Percentiles rank a stretch among this genome's conserved stretches.
These are phyloP conservation scores for Debaryomyces tyrocola DNA, from an alignment of 805 yeast genomes.

Conservation along the genomic window DNA sequence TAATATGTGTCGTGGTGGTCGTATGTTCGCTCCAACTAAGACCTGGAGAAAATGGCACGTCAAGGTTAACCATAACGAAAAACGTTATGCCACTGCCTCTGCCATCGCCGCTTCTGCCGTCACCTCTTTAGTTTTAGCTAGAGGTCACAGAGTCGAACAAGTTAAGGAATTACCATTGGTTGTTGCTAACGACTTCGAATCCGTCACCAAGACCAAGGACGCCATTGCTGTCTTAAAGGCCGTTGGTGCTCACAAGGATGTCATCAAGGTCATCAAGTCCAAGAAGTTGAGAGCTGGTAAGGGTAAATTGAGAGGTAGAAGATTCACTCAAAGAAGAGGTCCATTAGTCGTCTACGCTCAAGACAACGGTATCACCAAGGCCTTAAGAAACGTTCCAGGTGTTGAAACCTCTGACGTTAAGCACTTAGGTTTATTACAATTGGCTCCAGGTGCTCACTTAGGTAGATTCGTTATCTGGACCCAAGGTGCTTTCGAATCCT, in stretches of 20 bases:
- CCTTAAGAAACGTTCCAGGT: constrained; percentile 99
- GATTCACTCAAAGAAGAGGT: constrained; percentile 99
- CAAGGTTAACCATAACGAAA: constrained; percentile 99
- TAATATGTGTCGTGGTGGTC: constrained; percentile 99
- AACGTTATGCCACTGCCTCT: constrained; percentile 99
- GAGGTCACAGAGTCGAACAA: constrained; percentile 99
- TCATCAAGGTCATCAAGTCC: constrained; percentile 96
- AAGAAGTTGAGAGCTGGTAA: constrained; percentile 99
- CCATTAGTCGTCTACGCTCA: constrained; percentile 97
- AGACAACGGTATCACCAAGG: constrained; percentile 97
- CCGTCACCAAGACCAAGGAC: constrained; percentile 94
- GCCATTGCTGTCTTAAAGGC: constrained; percentile 98
- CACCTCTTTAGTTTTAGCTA: constrained; percentile 96
- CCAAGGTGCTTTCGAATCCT: constrained; percentile 94
- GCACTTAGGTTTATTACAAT: constrained; percentile 92
- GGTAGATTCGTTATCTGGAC: constrained; percentile 99
- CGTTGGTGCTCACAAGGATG: constrained; percentile 98
- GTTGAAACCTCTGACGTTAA: constrained; percentile 94
- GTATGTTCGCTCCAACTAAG: constrained; percentile 99
- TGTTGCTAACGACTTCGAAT: constrained; percentile 89
- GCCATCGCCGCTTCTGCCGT: constrained; percentile 99
- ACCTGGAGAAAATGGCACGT: constrained; percentile 99
- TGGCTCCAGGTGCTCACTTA: constrained; percentile 99
- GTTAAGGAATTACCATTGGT: constrained; percentile 98
- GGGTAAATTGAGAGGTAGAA: constrained; percentile 99